Evolutionary conservation across 805 yeast species (phyloP).

Genomic region (Zygotorulaspora danielsina): DNA sequence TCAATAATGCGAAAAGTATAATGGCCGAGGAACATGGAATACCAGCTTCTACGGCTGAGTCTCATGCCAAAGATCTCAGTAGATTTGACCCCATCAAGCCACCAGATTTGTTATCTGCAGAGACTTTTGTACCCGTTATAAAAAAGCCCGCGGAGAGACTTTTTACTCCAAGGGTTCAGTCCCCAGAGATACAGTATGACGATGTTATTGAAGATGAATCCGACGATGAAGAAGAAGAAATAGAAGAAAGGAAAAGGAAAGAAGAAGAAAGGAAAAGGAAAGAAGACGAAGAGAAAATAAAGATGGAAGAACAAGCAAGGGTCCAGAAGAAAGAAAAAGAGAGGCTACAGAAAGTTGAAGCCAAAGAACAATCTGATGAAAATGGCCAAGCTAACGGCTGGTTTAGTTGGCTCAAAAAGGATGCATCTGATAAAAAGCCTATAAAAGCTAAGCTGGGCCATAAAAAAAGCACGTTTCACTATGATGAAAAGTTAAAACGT

Average conservation of each 20-base stretch:
- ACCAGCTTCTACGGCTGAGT: too few relatives aligned
- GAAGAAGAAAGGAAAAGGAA: slow-evolving; percentile 23
- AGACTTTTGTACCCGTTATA: slow-evolving; percentile 31
- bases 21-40: too few relatives aligned
- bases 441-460: slow-evolving; percentile 84
- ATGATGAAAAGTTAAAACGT: slow-evolving; percentile 76
- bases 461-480: slow-evolving; percentile 58
- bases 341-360: slow-evolving; percentile 22
- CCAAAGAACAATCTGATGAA: slow-evolving; percentile 9
- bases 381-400: slow-evolving; percentile 34
- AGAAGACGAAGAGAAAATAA: slow-evolving; percentile 23
- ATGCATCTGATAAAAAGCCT: slow-evolving; percentile 66
- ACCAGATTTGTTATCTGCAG: slow-evolving; percentile 19
- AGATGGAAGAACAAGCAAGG: slow-evolving; percentile 23
- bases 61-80: neutral
- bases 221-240: slow-evolving; percentile 30
- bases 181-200: slow-evolving; percentile 44
- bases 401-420: slow-evolving; percentile 62
- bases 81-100: slow-evolving; percentile 26
- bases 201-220: slow-evolving; percentile 44
- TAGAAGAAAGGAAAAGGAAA: slow-evolving; percentile 20
- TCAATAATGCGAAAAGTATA: too few relatives aligned
- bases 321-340: slow-evolving; percentile 22
- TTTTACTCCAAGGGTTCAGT: slow-evolving; percentile 18
- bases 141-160: slow-evolving; percentile 22